These are phyloP conservation scores for Ceriops decandra DNA, from an alignment of 345 rosid genomes.

Conservation along the genomic window DNA sequence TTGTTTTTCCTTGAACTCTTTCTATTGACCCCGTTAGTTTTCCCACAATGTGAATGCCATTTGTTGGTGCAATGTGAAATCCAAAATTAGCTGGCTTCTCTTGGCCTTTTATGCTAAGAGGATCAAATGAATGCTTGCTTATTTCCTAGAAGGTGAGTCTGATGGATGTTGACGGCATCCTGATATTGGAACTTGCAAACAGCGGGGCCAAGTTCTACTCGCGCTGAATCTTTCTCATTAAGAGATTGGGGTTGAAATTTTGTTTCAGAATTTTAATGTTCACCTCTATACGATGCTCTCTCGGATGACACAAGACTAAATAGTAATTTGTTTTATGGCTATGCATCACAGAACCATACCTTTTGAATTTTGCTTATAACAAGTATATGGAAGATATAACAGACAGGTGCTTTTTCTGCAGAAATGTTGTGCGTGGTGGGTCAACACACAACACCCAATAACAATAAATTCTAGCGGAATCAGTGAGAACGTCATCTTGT, in stretches of 20 bases:
- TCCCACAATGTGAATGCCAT: not conserved
- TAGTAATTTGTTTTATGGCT: not conserved
- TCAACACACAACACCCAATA: conserved; percentile 70
- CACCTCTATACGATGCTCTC: not conserved
- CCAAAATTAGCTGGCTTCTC: not conserved
- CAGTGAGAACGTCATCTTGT: conserved; percentile 38
- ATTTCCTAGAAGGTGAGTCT: too few relatives aligned
- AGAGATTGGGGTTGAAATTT: not conserved
- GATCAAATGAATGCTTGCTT: too few relatives aligned
- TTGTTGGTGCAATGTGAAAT: not conserved
- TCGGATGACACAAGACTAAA: not conserved
- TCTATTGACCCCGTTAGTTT: not conserved
- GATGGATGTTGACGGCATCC: not conserved
- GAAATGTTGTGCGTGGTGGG: conserved; percentile 54
- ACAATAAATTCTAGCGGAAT: conserved; percentile 28
- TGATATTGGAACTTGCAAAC: not conserved
- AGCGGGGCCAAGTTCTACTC: not conserved
- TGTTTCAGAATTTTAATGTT: not conserved
- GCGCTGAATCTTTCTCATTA: not conserved
- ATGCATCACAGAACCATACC: not conserved
- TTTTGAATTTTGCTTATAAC: not conserved
- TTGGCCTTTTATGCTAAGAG: not conserved
- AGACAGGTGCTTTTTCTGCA: conserved; percentile 26
- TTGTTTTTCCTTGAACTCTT: not conserved
- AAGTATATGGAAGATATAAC: not conserved